phyloP scores from a whole-genome alignment of 2,329 filamentous ascomycete genomes.

The Fusarium heterosporum region DNA sequence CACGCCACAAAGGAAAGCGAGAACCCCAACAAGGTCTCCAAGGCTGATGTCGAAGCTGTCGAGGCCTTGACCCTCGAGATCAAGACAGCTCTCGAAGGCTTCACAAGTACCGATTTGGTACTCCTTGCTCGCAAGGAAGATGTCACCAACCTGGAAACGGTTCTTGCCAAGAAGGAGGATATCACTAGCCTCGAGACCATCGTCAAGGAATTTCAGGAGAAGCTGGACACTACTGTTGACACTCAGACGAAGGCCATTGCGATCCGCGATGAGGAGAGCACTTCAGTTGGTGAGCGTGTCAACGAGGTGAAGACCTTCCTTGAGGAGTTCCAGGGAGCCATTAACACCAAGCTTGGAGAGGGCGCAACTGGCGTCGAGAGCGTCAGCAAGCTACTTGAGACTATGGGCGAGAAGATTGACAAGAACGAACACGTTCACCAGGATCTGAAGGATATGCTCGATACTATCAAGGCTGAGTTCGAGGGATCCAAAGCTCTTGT shows the following conservation, averaged over 20 bases:
- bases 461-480: slow-evolving; percentile 85
- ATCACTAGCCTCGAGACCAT: slow-evolving; percentile 73
- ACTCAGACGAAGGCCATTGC: slow-evolving; percentile 83
- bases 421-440: slow-evolving; percentile 68
- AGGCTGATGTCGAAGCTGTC: slow-evolving; percentile 84
- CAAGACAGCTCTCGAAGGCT: slow-evolving; percentile 80
- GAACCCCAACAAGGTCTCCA: slow-evolving; percentile 75
- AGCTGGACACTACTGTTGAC: slow-evolving; percentile 74
- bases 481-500: slow-evolving; percentile 86
- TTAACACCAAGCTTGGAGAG: slow-evolving; percentile 81
- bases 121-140: slow-evolving; percentile 78
- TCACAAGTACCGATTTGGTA: slow-evolving; percentile 76
- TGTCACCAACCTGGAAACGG: slow-evolving; percentile 73
- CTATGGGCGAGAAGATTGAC: slow-evolving; percentile 71
- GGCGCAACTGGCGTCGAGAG: slow-evolving; percentile 78
- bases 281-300: slow-evolving; percentile 80
- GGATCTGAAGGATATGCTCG: slow-evolving; percentile 78
- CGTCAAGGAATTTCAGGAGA: slow-evolving; percentile 78
- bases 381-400: slow-evolving; percentile 76
- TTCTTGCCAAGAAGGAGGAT: slow-evolving; percentile 78
- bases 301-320: slow-evolving; percentile 82
- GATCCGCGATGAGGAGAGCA: slow-evolving; percentile 85
- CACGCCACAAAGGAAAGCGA: slow-evolving; percentile 65
- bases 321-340: slow-evolving; percentile 79
- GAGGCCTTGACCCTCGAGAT: slow-evolving; percentile 86